phyloP scores from a whole-genome alignment of 2,329 filamentous ascomycete species.

The Venturia oleaginea region DNA sequence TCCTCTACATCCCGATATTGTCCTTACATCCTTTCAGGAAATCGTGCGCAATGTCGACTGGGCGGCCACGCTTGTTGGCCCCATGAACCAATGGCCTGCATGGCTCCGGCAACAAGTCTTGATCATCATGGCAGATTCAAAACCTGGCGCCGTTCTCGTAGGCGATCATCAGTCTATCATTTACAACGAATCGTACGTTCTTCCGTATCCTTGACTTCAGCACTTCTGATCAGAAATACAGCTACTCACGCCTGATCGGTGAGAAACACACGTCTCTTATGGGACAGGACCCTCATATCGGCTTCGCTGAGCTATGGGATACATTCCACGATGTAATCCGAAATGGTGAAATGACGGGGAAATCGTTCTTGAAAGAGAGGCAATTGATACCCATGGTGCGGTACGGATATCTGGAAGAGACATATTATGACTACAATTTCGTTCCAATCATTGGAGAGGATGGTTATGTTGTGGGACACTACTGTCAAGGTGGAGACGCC shows the following conservation, averaged over 20 bases:
- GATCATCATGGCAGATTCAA: conserved; percentile 7
- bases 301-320: neutral
- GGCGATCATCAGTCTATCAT: neutral
- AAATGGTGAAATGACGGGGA: conserved; percentile 1
- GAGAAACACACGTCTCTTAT: conserved; percentile 8
- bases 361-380: neutral
- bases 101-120: conserved; percentile 12
- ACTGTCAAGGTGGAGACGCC: neutral
- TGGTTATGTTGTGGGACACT: conserved; percentile 8
- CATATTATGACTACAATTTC: conserved; percentile 13
- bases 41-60: conserved; percentile 12
- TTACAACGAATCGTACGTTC: neutral
- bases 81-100: conserved; percentile 9
- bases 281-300: conserved; percentile 10
- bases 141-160: conserved; percentile 1
- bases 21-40: conserved; percentile 5
- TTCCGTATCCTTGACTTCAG: neutral
- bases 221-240: neutral
- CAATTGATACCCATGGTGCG: conserved; percentile 11
- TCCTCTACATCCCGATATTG: conserved; percentile 10
- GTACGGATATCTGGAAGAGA: conserved; percentile 14
- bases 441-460: conserved; percentile 14
- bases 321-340: conserved; percentile 6
- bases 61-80: neutral
- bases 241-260: conserved; percentile 9